phyloP scores from a whole-genome alignment of 495 filamentous ascomycete genomes.

The Pyrenopolyporus hunteri region DNA sequence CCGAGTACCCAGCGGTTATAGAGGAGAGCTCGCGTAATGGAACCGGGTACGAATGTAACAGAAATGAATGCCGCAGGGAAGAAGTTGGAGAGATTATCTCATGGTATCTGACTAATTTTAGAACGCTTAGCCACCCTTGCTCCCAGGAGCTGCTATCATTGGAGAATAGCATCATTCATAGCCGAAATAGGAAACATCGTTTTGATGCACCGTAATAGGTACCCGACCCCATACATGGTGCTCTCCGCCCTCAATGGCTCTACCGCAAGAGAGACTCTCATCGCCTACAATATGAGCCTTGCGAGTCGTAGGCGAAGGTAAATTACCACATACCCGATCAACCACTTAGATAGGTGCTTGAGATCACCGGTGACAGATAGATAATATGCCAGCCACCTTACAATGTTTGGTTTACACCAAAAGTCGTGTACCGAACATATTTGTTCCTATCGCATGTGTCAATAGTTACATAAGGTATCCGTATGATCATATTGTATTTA shows the following conservation, averaged over 20 bases:
- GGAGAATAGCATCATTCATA: conserved; percentile 33
- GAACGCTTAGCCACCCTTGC: conserved; percentile 35
- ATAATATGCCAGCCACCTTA: neutral
- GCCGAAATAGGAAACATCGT: conserved; percentile 33
- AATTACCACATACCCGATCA: too few relatives aligned
- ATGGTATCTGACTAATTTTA: conserved; percentile 34
- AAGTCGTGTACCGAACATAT: neutral
- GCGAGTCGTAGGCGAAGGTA: too few relatives aligned
- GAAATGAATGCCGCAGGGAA: neutral
- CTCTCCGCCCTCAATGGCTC: too few relatives aligned
- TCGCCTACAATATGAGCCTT: too few relatives aligned
- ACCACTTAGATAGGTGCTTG: too few relatives aligned
- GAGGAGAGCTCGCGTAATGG: neutral
- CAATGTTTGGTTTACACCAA: neutral
- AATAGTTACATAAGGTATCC: neutral
- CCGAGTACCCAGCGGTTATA: conserved; percentile 9
- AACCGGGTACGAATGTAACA: neutral
- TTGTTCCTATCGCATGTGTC: conserved; percentile 19
- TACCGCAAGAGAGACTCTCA: too few relatives aligned
- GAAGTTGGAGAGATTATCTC: conserved; percentile 7
- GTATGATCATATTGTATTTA: conserved; percentile 15
- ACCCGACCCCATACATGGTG: neutral
- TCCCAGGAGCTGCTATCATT: conserved; percentile 34
- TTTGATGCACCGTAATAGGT: conserved; percentile 5
- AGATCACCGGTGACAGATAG: neutral